phyloP scores from a whole-genome alignment of 768 basidiomycete species.

The Tulasnella sp. region DNA sequence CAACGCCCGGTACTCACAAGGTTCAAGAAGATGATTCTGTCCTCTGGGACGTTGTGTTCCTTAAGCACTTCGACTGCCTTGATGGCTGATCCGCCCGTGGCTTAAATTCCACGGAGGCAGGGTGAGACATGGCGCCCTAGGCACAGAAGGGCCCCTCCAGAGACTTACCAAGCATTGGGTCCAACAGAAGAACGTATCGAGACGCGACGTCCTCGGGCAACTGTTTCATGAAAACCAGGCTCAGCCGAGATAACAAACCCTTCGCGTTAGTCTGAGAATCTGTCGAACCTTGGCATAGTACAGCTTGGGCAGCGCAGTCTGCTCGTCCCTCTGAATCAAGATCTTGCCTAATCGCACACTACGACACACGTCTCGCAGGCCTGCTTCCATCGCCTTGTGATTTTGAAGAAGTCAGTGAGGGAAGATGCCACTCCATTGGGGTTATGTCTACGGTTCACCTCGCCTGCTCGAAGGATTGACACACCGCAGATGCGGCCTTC shows the following conservation, averaged over 20 bases:
- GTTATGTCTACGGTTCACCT: slow-evolving; percentile 38
- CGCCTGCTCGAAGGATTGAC: slow-evolving; percentile 87
- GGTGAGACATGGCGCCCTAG: neutral
- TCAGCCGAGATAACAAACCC: neutral
- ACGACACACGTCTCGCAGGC: slow-evolving; percentile 89
- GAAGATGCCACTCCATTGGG: neutral
- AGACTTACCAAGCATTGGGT: slow-evolving; percentile 87
- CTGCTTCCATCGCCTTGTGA: slow-evolving; percentile 88
- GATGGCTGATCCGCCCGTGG: slow-evolving; percentile 95
- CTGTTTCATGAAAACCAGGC: slow-evolving; percentile 31
- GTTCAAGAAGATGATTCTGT: slow-evolving; percentile 91
- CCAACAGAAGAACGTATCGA: slow-evolving; percentile 87
- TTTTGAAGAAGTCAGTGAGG: neutral
- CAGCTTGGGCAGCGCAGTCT: slow-evolving; percentile 83
- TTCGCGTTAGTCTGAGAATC: neutral
- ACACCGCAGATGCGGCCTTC: slow-evolving; percentile 96
- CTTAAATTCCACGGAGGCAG: slow-evolving; percentile 28
- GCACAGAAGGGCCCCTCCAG: neutral
- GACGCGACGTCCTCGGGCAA: slow-evolving; percentile 87
- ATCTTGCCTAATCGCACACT: slow-evolving; percentile 95
- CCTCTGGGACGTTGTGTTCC: slow-evolving; percentile 86
- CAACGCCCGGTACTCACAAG: slow-evolving; percentile 47
- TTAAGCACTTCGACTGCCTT: slow-evolving; percentile 93
- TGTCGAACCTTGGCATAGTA: slow-evolving; percentile 73
- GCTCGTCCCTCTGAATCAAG: slow-evolving; percentile 96